These are phyloP conservation scores for Lizanozyma gosingica DNA, from an alignment of 1,139 yeast genomes.

Conservation along the genomic window DNA sequence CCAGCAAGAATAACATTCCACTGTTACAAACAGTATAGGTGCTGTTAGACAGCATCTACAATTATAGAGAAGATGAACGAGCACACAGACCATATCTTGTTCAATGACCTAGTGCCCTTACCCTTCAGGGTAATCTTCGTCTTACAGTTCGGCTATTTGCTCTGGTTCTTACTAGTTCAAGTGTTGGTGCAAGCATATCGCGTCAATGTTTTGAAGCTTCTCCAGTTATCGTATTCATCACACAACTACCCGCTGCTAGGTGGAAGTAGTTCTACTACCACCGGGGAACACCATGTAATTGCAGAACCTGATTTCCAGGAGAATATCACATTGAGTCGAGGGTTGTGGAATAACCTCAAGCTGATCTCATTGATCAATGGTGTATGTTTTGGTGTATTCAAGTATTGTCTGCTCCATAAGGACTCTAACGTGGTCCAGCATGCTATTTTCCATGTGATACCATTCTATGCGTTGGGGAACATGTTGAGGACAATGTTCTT, in stretches of 20 bases:
- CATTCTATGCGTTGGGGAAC: not conserved
- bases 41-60: too few relatives aligned
- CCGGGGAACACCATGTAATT: conserved; percentile 29
- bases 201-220: conserved; percentile 27
- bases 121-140: conserved; percentile 29
- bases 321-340: conserved; percentile 21
- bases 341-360: conserved; percentile 23
- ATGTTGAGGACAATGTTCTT: not conserved
- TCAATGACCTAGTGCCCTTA: conserved; percentile 25
- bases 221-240: conserved; percentile 29
- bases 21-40: too few relatives aligned
- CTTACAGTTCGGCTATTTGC: conserved; percentile 22
- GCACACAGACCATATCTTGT: conserved; percentile 3
- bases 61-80: conserved; percentile 1
- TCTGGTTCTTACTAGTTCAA: conserved; percentile 27
- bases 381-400: conserved; percentile 16
- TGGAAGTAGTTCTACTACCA: conserved; percentile 10
- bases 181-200: conserved; percentile 15
- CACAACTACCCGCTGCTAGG: conserved; percentile 29
- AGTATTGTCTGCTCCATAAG: conserved; percentile 2
- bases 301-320: conserved; percentile 24
- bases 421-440: not conserved
- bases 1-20: too few relatives aligned
- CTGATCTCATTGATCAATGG: conserved; percentile 14
- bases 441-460: not conserved